phyloP scores from a whole-genome alignment of 1,284 basidiomycete species.

The Mycena citricolor region DNA sequence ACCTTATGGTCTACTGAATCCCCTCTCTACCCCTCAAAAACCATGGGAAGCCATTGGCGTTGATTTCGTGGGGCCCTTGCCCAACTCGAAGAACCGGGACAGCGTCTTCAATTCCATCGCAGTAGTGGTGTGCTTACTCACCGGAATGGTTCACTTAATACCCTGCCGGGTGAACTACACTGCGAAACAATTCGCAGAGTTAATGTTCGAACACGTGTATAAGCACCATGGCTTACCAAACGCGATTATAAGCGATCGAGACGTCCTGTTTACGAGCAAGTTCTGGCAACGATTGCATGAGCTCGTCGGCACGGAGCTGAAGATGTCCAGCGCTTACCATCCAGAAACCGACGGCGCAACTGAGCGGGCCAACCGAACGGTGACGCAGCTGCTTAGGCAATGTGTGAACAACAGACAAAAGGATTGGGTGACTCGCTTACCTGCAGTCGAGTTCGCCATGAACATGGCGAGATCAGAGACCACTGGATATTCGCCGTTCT shows the following conservation, averaged over 20 bases:
- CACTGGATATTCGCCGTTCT: constrained; percentile 15
- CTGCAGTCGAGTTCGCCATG: constrained; percentile 18
- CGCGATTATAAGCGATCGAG: constrained; percentile 40
- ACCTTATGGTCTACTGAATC: constrained; percentile 35
- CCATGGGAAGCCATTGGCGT: constrained; percentile 38
- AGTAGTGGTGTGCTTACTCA: constrained; percentile 37
- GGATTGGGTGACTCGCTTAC: constrained; percentile 10
- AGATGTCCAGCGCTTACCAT: constrained; percentile 11
- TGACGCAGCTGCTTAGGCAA: constrained; percentile 11
- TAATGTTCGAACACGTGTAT: constrained; percentile 38
- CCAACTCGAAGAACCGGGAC: constrained; percentile 26
- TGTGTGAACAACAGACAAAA: constrained; percentile 12
- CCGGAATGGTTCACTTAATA: constrained; percentile 20
- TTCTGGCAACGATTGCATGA: constrained; percentile 37
- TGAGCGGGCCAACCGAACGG: constrained; percentile 16
- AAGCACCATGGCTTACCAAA: constrained; percentile 38
- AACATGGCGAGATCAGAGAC: constrained; percentile 14
- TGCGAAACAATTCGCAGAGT: constrained; percentile 35
- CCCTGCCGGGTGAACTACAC: constrained; percentile 20
- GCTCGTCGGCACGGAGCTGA: constrained; percentile 9
- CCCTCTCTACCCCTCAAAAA: constrained; percentile 24
- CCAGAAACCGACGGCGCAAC: constrained; percentile 17
- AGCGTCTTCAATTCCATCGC: constrained; percentile 35
- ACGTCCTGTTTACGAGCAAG: constrained; percentile 38
- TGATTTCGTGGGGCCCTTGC: constrained; percentile 42